Conservation (phyloP, 2,329 filamentous ascomycete species). For the Coleophoma eucalyptorum region DNA sequence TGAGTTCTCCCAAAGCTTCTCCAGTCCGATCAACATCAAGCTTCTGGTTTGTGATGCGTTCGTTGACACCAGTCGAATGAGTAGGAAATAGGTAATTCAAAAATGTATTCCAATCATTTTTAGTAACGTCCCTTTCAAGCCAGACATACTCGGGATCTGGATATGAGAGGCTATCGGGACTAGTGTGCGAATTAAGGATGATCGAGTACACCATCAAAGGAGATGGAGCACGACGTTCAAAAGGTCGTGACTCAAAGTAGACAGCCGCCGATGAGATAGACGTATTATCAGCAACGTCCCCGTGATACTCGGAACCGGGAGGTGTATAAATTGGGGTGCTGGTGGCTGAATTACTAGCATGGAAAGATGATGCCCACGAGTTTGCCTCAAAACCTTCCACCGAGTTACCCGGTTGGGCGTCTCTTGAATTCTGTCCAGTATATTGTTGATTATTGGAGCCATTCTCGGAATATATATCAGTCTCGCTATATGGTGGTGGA, state of each 20-base stretch:
- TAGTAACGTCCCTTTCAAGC: constrained; percentile 37
- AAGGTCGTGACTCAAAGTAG: constrained; percentile 23
- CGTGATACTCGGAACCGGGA: constrained; percentile 13
- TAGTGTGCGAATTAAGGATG: constrained; percentile 6
- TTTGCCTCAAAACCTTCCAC: constrained; percentile 30
- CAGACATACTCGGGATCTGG: constrained; percentile 6
- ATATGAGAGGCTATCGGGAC: constrained; percentile 18
- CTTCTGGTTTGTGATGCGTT: constrained; percentile 45
- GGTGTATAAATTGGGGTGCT: constrained; percentile 21
- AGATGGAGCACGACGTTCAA: constrained; percentile 27
- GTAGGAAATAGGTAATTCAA: constrained; percentile 51
- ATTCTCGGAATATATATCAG: constrained; percentile 44
- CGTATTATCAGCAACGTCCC: constrained; percentile 8
- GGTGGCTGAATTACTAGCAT: constrained; percentile 12
- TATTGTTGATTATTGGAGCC: too few species aligned
- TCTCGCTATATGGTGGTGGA: constrained; percentile 55
- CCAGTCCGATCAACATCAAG: constrained; percentile 36
- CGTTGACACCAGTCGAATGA: constrained; percentile 39
- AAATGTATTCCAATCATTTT: constrained; percentile 57
- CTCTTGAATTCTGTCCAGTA: too few species aligned
- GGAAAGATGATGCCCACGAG: constrained; percentile 22
- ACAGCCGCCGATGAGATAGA: constrained; percentile 15
- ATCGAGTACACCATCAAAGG: constrained; percentile 10
- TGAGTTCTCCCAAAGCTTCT: constrained; percentile 21
- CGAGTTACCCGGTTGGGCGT: constrained; percentile 26